phyloP scores from a whole-genome alignment of 1,284 basidiomycete genomes.

The Kwoniella shivajii region DNA sequence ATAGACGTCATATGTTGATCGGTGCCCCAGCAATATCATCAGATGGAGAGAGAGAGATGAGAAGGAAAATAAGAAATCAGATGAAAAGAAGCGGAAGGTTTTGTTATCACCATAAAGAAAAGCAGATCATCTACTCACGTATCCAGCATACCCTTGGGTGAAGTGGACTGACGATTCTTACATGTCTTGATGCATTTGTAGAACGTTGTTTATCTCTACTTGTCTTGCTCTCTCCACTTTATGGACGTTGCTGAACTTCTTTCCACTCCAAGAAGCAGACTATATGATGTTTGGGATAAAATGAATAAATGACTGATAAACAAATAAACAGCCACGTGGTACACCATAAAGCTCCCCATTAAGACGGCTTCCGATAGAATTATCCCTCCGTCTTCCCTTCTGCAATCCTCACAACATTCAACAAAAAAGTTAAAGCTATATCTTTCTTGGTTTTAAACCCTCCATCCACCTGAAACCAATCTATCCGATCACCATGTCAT shows the following conservation, averaged over 20 bases:
- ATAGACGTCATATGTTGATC: conserved; percentile 20
- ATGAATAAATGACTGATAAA: conserved; percentile 6
- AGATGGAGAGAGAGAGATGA: not conserved
- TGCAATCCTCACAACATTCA: not conserved
- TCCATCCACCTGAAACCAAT: not conserved
- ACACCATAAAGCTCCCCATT: not conserved
- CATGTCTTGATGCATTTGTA: no score
- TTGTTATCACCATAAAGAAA: no score
- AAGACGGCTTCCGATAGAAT: conserved; percentile 16
- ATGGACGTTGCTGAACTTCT: no score
- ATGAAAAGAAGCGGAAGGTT: no score
- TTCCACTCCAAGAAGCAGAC: no score
- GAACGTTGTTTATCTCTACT: no score
- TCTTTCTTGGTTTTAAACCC: not conserved
- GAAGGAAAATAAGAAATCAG: not conserved
- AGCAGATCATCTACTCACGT: not conserved
- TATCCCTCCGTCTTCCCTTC: not conserved
- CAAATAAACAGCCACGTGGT: conserved; percentile 15
- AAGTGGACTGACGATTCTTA: no score
- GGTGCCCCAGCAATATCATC: conserved; percentile 28
- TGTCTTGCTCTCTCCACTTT: no score
- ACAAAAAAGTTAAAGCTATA: not conserved
- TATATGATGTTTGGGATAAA: no score
- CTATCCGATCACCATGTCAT: conserved; percentile 12
- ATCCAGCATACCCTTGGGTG: not conserved